phyloP scores from a whole-genome alignment of 148 eudicot genomes.

The Silene uniflora region DNA sequence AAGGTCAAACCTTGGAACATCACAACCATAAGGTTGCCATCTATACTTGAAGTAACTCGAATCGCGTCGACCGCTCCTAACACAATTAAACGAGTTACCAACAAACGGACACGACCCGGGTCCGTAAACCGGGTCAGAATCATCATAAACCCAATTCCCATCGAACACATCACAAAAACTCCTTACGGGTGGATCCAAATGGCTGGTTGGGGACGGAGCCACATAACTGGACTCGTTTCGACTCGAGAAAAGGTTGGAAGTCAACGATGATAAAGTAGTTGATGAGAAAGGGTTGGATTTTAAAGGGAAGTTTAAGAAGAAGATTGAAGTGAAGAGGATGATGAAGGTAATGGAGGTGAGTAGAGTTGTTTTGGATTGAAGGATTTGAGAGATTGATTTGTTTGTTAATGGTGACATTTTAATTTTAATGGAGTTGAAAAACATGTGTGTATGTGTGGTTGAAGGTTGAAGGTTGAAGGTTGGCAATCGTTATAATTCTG shows the following conservation, averaged over 20 bases:
- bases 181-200: background rate
- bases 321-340: conserved; percentile 25
- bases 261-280: background rate
- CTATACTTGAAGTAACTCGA: conserved; percentile 36
- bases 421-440: background rate
- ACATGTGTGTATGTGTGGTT: background rate
- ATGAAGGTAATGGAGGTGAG: conserved; percentile 21
- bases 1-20: conserved; percentile 38
- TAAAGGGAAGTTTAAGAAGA: conserved; percentile 17
- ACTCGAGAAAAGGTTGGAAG: background rate
- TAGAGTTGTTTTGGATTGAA: conserved; percentile 17
- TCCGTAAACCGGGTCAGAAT: conserved; percentile 35
- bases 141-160: conserved; percentile 40
- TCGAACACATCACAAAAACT: conserved; percentile 9
- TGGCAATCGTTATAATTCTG: background rate
- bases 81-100: conserved; percentile 51
- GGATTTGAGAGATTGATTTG: conserved; percentile 9
- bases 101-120: conserved; percentile 56
- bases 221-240: background rate
- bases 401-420: conserved; percentile 15
- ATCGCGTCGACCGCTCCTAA: conserved; percentile 52
- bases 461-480: background rate
- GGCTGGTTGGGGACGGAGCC: background rate
- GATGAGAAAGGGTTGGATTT: conserved; percentile 3
- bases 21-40: conserved; percentile 51